phyloP scores from a whole-genome alignment of 208 protist species.

The Acanthamoeba sp. region DNA sequence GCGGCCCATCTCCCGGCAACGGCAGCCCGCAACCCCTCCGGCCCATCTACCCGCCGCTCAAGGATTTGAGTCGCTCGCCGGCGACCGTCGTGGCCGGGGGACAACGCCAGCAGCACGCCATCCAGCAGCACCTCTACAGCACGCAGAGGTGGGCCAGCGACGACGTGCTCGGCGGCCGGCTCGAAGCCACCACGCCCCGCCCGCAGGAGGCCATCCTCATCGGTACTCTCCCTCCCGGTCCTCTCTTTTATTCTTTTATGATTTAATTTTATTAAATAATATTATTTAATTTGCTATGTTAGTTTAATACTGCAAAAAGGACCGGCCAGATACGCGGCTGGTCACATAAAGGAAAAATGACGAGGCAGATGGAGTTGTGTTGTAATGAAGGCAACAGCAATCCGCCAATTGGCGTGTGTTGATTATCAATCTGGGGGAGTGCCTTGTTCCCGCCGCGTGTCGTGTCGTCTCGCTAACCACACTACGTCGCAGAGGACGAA shows the following conservation, averaged over 20 bases:
- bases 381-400: too few relatives aligned
- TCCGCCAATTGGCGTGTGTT: too few relatives aligned
- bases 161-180: neutral
- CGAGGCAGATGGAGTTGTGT: too few relatives aligned
- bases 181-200: neutral
- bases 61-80: neutral
- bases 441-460: too few relatives aligned
- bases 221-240: neutral
- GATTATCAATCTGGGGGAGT: too few relatives aligned
- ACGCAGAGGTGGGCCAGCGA: slow-evolving; percentile 11
- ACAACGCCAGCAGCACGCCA: neutral
- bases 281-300: neutral
- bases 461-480: too few relatives aligned
- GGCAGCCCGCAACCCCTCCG: neutral
- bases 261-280: neutral
- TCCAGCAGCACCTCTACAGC: neutral
- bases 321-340: too few relatives aligned
- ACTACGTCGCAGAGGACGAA: too few relatives aligned
- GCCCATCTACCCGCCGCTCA: slow-evolving; percentile 39
- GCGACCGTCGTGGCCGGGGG: neutral
- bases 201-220: neutral
- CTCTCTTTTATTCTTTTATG: neutral
- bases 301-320: too few relatives aligned
- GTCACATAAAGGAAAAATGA: too few relatives aligned
- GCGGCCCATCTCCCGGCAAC: neutral